phyloP scores from a whole-genome alignment of 345 rosid genomes.

The Boechera divaricarpa region DNA sequence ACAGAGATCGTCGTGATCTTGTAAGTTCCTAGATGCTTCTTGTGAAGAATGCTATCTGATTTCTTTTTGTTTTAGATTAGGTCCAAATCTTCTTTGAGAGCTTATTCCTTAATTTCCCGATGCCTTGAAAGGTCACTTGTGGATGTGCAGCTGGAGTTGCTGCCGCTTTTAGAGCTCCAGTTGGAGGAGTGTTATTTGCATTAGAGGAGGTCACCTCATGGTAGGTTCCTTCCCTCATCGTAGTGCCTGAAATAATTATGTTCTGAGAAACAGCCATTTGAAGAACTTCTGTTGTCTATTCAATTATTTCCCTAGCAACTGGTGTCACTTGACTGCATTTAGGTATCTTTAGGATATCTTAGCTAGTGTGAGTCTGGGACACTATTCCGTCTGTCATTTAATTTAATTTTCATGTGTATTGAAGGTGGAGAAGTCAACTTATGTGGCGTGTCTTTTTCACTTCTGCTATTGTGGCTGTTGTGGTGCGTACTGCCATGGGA shows the following conservation, averaged over 20 bases:
- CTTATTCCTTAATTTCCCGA: slow-evolving; percentile 48
- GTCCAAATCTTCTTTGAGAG: slow-evolving; percentile 28
- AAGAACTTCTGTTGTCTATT: slow-evolving; percentile 8
- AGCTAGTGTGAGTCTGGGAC: not conserved
- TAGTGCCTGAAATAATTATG: not conserved
- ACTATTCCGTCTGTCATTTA: not conserved
- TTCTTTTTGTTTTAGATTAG: slow-evolving; percentile 14
- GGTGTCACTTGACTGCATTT: not conserved
- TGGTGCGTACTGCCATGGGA: slow-evolving; percentile 95
- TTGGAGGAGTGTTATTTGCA: slow-evolving; percentile 99
- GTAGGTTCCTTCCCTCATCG: slow-evolving; percentile 50
- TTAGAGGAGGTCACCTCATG: slow-evolving; percentile 98
- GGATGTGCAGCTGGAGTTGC: slow-evolving; percentile 99
- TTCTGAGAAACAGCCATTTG: slow-evolving; percentile 1
- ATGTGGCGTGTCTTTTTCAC: slow-evolving; percentile 99
- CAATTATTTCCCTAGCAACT: not conserved
- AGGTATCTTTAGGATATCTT: slow-evolving; percentile 10
- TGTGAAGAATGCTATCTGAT: slow-evolving; percentile 16
- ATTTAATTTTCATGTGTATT: slow-evolving; percentile 35
- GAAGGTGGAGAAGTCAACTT: slow-evolving; percentile 99
- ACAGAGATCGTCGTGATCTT: slow-evolving; percentile 94
- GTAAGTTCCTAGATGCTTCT: slow-evolving; percentile 52
- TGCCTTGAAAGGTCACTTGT: slow-evolving; percentile 90
- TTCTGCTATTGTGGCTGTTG: slow-evolving; percentile 97
- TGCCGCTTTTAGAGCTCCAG: slow-evolving; percentile 99